Conservation (phyloP, 2,329 filamentous ascomycete genomes). For the Cercospora sesami region DNA sequence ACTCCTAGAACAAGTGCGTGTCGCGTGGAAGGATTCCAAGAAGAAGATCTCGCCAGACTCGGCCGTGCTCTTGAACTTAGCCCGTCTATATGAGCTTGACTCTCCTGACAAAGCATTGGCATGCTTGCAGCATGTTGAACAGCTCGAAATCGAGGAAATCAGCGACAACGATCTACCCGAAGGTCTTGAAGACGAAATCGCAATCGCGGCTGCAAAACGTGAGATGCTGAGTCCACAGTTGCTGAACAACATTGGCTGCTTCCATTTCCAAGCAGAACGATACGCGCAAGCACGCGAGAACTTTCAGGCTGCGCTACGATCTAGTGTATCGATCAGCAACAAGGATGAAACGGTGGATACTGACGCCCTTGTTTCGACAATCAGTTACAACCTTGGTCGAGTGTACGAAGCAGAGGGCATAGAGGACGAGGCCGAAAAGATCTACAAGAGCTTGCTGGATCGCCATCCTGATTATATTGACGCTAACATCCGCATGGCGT, state of each 20-base stretch:
- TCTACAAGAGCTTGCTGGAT: constrained; percentile 81
- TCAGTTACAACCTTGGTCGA: constrained; percentile 92
- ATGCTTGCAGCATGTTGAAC: constrained; percentile 87
- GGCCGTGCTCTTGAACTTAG: constrained; percentile 85
- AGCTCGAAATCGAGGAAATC: constrained; percentile 80
- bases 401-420: constrained; percentile 86
- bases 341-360: constrained; percentile 63
- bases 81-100: constrained; percentile 83
- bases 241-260: constrained; percentile 96
- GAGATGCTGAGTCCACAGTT: constrained; percentile 84
- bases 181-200: constrained; percentile 34
- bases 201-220: constrained; percentile 57
- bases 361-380: constrained; percentile 89
- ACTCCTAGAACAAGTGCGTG: constrained; percentile 79
- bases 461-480: constrained; percentile 90
- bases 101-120: constrained; percentile 87
- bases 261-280: constrained; percentile 85
- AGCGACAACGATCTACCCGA: constrained; percentile 66
- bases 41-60: constrained; percentile 78
- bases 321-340: constrained; percentile 80
- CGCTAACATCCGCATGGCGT: constrained; percentile 82
- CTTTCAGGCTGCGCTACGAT: constrained; percentile 88
- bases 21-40: constrained; percentile 90
- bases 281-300: constrained; percentile 76
- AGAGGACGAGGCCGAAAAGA: constrained; percentile 77